Evolutionary conservation across 108 stramenopile genomes (phyloP).

Genomic region (Nitzschia sp.): DNA sequence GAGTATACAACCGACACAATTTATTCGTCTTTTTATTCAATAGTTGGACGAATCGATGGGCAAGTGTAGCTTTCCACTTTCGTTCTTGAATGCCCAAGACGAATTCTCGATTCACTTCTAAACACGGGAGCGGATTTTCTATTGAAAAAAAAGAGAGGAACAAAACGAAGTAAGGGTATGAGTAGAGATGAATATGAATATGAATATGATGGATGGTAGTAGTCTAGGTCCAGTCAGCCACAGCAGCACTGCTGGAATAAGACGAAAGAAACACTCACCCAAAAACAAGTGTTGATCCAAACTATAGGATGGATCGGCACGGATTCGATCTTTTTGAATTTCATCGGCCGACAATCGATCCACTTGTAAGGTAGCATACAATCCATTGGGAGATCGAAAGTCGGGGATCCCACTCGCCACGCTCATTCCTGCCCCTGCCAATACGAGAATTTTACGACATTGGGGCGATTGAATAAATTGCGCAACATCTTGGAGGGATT

Average conservation of each 20-base stretch:
- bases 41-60: conserved; percentile 85
- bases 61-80: conserved; percentile 77
- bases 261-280: no score
- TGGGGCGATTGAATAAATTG: conserved; percentile 49
- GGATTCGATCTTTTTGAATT: conserved; percentile 51
- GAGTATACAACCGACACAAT: conserved; percentile 87
- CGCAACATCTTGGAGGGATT: conserved; percentile 41
- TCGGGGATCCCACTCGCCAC: conserved; percentile 85
- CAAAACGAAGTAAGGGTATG: no score
- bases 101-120: conserved; percentile 82
- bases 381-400: conserved; percentile 79
- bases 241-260: no score
- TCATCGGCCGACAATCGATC: conserved; percentile 64
- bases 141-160: no score
- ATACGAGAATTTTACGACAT: conserved; percentile 54
- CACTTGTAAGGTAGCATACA: conserved; percentile 79
- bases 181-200: no score
- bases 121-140: conserved; percentile 82
- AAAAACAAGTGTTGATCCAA: conserved; percentile 75
- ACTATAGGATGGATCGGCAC: conserved; percentile 58
- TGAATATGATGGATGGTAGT: no score
- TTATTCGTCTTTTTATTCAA: conserved; percentile 69
- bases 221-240: no score
- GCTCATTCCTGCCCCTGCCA: conserved; percentile 74
- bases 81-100: conserved; percentile 70